A percentile compares a stretch with the other conserved stretches of the same genome.
Conservation (phyloP, 2,329 filamentous ascomycete genomes). For the Phialophora chinensis region DNA sequence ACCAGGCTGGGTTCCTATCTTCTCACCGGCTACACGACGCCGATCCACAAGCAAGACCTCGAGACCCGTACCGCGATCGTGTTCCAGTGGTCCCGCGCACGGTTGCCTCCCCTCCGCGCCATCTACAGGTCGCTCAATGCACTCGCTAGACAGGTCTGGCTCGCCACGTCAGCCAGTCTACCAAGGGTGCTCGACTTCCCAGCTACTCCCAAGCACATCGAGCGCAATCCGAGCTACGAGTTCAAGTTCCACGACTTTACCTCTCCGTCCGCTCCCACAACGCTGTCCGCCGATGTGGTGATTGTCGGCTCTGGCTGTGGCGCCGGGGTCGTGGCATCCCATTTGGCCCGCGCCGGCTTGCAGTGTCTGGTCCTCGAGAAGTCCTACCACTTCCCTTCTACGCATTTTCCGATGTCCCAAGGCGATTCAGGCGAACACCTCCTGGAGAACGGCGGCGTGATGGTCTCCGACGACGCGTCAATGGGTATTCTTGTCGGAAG, state of each 20-base stretch:
- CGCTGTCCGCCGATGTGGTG: conserved; percentile 74
- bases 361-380: conserved; percentile 85
- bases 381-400: conserved; percentile 74
- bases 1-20: conserved; percentile 62
- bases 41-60: conserved; percentile 61
- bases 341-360: conserved; percentile 59
- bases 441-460: conserved; percentile 70
- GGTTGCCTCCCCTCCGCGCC: conserved; percentile 58
- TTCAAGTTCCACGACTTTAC: conserved; percentile 66
- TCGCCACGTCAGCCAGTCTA: conserved; percentile 58
- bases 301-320: conserved; percentile 88
- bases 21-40: conserved; percentile 62
- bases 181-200: conserved; percentile 60
- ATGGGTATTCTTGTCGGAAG: conserved; percentile 70
- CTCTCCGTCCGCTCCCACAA: conserved; percentile 59
- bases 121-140: conserved; percentile 57
- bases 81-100: conserved; percentile 59
- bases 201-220: conserved; percentile 60
- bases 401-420: conserved; percentile 76
- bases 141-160: conserved; percentile 60
- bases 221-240: conserved; percentile 57
- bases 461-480: conserved; percentile 62
- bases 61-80: conserved; percentile 61
- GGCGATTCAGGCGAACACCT: conserved; percentile 66
- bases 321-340: conserved; percentile 67